Base-by-base conservation (phyloP, 495 filamentous ascomycete species). In the Geopyxis carbonaria region DNA sequence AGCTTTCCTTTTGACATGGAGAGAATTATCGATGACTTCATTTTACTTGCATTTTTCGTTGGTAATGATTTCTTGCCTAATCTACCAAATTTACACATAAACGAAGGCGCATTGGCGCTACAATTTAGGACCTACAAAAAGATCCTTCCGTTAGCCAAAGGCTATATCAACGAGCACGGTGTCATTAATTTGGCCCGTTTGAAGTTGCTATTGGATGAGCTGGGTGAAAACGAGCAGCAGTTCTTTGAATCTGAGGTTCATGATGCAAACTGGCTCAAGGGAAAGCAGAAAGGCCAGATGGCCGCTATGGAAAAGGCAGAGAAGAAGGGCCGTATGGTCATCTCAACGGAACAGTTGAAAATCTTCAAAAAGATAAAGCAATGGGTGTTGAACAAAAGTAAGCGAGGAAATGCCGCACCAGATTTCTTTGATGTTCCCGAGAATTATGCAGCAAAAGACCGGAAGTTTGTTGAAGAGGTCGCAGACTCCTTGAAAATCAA, bases 61-160 rank as follows among this genome's bases (percentile, higher is more conserved):
- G 91, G 91, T 57, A 99, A 99, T 58, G 91, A 99, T 62, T 99
- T 99, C 61, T 69, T 99, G 51, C 91, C 91, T 3, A 93, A 95
- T 61, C 64, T 99, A 36, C 91, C 91, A 2, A 81, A 91, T 46
- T 62, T 99, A 44, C 91, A 95, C 61, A 99, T 99, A 61, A 99
- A 99, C 60, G 91, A 95, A 57, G 91, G 91, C 23, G 91, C 91
- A 8, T 62, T 95, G 53, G 78, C 85, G 14, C 71, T 89, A 45
- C 94, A 95, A 86, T 99, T 99, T 58, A 82, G 79, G 58, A 74
- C 91, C 43, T 99, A 99, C 67, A 94, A 94, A 54, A 65, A 78
- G 15, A 73, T 92, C 11, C 64, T 99, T 40, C 84, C 81, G 19
- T 80, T 76, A 56, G 79, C 80, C 56, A 77, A 80, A 36, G 91